Evolutionary conservation across 208 protist species (phyloP).

Genomic region (Acanthamoeba castellanii): DNA sequence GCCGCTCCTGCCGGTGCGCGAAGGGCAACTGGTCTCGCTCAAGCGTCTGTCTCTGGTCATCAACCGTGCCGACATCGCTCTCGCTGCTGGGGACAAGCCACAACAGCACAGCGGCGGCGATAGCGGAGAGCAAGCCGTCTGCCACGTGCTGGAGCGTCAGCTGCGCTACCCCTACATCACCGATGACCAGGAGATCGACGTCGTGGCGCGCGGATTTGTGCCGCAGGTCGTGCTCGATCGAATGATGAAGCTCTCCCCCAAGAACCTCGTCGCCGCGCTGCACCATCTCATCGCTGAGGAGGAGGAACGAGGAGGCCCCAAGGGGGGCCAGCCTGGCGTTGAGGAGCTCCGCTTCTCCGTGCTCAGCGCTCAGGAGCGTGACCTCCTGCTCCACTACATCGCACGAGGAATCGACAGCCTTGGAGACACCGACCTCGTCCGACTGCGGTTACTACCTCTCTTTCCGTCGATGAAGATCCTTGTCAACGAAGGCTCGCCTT

Average conservation of each 20-base stretch:
- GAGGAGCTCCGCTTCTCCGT: not conserved
- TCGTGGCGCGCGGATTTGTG: not conserved
- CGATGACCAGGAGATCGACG: not conserved
- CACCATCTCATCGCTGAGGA: not conserved
- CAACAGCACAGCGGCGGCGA: not conserved
- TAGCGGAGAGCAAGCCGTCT: not conserved
- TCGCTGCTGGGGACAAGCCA: not conserved
- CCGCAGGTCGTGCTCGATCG: not conserved
- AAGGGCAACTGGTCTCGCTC: not conserved
- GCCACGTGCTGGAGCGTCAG: not conserved
- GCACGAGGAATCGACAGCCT: not conserved
- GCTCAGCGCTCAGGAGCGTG: not conserved
- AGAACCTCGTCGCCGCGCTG: not conserved
- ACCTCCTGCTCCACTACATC: slow-evolving; percentile 20
- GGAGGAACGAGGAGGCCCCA: not conserved
- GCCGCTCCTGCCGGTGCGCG: slow-evolving; percentile 42
- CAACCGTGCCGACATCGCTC: not conserved
- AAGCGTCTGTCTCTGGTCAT: not conserved
- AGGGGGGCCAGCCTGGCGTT: not conserved
- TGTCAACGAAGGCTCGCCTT: not conserved
- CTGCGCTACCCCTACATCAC: not conserved
- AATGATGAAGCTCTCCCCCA: not conserved
- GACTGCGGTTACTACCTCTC: not conserved
- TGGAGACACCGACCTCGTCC: not conserved
- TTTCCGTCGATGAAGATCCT: slow-evolving; percentile 52